Base-by-base conservation (phyloP, 2,329 filamentous ascomycete genomes). In the Simplicillium aogashimaense region DNA sequence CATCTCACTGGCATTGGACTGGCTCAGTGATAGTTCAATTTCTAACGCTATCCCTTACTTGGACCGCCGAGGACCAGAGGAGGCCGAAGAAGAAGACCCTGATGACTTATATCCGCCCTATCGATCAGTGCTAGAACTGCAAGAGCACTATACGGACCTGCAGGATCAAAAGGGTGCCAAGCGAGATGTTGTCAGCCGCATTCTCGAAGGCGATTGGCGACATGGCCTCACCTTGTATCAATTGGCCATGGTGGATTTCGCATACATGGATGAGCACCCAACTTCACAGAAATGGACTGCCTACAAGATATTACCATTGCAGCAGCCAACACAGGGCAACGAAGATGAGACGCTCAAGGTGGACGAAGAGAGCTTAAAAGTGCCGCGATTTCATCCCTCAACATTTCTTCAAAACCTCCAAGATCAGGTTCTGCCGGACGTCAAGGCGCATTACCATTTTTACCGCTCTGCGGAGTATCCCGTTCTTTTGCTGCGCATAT, bases 381-480 rank as follows among this genome's bases (percentile, higher is more conserved):
- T 81, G 37, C 86, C 86, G 10, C 78, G 82, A 13, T 86, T 92
- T 52, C 85, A 94, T 52, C 83, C 86, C 1, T 78, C 83, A 4
- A 85, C 82, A 0, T 94, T 94, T 57, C 67, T 94, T 30, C 76
- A 77, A 47, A 83, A 81, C 48, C 74, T 95, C 2, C 83, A 89
- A 49, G 68, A 70, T 32, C 81, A 89, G 53, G 73, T 88, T 14
- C 69, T 86, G 2, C 84, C 86, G 1, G 74, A 92, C 43, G 76
- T 89, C 50, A 94, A 92, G 58, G 83, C 84, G 5, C 85, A 94
- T 59, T 92, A 86, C 58, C 81, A 86, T 50, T 76, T 92, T 44
- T 79, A 83, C 48, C 76, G 81, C n/a, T 81, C 84, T 39, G 69
- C 74, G 39, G 68, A 71, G 2, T 66, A 83, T n/a, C 77, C 84